Conservation (phyloP, 768 basidiomycete genomes). For the Clitopilus passeckerianus region DNA sequence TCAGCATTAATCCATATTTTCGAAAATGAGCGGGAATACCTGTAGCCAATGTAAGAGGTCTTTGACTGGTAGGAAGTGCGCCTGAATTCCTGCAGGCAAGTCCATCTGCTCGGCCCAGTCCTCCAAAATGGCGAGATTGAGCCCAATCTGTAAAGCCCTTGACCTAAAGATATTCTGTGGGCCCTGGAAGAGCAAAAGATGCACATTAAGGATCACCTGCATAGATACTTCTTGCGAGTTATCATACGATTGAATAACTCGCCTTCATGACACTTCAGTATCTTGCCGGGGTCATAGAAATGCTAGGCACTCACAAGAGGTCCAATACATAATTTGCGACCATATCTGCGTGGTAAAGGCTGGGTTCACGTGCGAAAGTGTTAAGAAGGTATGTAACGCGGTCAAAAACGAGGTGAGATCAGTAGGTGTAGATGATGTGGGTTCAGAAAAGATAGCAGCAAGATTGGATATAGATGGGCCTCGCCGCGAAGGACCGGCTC, state of each 20-base stretch:
- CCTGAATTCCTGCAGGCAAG: conserved; percentile 72
- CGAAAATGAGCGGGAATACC: conserved; percentile 30
- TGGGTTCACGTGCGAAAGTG: conserved; percentile 87
- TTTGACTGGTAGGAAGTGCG: conserved; percentile 79
- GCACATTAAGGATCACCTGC: conserved; percentile 66
- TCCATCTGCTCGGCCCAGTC: conserved; percentile 87
- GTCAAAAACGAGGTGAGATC: conserved; percentile 79
- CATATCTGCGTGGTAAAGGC: conserved; percentile 84
- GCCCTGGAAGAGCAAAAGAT: background rate
- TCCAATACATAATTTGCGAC: conserved; percentile 99
- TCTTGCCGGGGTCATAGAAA: too few species aligned
- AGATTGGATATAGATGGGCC: conserved; percentile 41
- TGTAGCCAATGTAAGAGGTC: conserved; percentile 87
- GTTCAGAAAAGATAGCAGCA: conserved; percentile 44
- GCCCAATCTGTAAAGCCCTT: conserved; percentile 81
- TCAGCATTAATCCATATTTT: background rate
- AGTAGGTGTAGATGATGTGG: conserved; percentile 34
- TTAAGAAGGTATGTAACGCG: conserved; percentile 77
- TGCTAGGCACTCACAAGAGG: conserved; percentile 61
- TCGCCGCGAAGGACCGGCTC: conserved; percentile 56
- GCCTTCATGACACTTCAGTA: conserved; percentile 34
- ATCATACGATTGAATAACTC: conserved; percentile 83
- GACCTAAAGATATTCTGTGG: conserved; percentile 39
- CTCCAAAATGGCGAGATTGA: conserved; percentile 82
- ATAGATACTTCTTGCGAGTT: conserved; percentile 92